phyloP scores from a whole-genome alignment of 495 filamentous ascomycete genomes.

The Barbatosphaeria neglecta region DNA sequence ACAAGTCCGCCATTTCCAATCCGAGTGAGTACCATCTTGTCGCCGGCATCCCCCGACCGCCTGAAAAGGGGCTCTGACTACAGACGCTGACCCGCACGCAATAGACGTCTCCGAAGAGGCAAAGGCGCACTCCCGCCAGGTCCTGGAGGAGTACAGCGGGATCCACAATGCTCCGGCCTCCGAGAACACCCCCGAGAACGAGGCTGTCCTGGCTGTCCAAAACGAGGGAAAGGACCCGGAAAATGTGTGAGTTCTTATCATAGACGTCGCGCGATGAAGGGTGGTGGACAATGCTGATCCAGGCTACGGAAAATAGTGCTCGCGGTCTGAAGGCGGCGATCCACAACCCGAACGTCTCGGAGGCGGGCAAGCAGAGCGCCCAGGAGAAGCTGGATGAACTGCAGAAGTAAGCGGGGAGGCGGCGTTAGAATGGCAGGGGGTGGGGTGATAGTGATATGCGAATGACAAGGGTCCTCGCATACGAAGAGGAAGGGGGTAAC shows the following conservation, averaged over 20 bases:
- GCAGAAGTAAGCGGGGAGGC: not conserved
- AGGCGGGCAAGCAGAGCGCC: constrained; percentile 34
- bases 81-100: not conserved
- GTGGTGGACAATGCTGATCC: not conserved
- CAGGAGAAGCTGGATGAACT: constrained; percentile 16
- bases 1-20: constrained; percentile 38
- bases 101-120: constrained; percentile 31
- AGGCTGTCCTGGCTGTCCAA: constrained; percentile 6
- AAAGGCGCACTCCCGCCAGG: constrained; percentile 29
- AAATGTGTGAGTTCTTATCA: constrained; percentile 15
- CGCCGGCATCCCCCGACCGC: not conserved
- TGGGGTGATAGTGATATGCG: not conserved
- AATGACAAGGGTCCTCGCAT: too few species aligned
- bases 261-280: not conserved
- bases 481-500: too few species aligned
- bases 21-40: constrained; percentile 18
- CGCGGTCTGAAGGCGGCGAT: constrained; percentile 33
- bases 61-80: not conserved
- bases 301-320: not conserved
- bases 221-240: constrained; percentile 26
- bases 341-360: constrained; percentile 35
- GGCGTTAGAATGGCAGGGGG: not conserved
- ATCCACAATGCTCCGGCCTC: constrained; percentile 13
- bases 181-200: constrained; percentile 1
- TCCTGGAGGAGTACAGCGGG: constrained; percentile 26